Evolutionary conservation across 2,329 filamentous ascomycete species (phyloP).

Genomic region (Penicillium sp.): DNA sequence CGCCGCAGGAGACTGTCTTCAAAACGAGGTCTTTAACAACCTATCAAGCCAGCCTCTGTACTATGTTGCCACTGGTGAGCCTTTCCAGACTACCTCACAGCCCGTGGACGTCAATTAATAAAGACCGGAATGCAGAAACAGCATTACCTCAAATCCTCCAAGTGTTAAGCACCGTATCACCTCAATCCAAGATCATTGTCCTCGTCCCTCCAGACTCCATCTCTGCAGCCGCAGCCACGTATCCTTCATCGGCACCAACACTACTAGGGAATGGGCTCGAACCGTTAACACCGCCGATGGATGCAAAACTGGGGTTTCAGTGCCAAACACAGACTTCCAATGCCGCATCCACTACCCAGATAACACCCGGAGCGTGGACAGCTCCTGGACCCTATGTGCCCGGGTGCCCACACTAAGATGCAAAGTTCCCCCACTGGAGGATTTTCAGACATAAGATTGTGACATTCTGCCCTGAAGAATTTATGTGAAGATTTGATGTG

Average conservation of each 20-base stretch:
- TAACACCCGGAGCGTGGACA: background rate
- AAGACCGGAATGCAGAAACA: constrained; percentile 7
- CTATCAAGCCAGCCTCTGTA: constrained; percentile 10
- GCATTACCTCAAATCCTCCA: constrained; percentile 19
- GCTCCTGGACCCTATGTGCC: background rate
- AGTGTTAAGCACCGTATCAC: constrained; percentile 10
- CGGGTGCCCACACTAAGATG: constrained; percentile 7
- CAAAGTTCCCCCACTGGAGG: background rate
- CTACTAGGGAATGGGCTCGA: background rate
- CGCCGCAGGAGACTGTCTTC: background rate
- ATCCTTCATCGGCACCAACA: background rate
- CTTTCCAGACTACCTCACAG: no score
- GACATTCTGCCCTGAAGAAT: background rate
- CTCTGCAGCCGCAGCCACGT: background rate
- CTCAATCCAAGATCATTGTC: constrained; percentile 18
- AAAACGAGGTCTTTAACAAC: background rate
- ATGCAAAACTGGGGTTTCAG: background rate
- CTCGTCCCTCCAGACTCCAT: constrained; percentile 12
- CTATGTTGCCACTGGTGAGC: constrained; percentile 19
- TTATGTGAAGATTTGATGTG: background rate
- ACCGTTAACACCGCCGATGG: background rate
- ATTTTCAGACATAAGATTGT: constrained; percentile 3
- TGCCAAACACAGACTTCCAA: constrained; percentile 1
- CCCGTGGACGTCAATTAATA: background rate
- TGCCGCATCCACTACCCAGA: background rate